A percentile compares a stretch with the other conserved stretches of the same genome.
Evolutionary conservation across 2,329 filamentous ascomycete genomes (phyloP).

Genomic region (Arthrobotrys megalospora): DNA sequence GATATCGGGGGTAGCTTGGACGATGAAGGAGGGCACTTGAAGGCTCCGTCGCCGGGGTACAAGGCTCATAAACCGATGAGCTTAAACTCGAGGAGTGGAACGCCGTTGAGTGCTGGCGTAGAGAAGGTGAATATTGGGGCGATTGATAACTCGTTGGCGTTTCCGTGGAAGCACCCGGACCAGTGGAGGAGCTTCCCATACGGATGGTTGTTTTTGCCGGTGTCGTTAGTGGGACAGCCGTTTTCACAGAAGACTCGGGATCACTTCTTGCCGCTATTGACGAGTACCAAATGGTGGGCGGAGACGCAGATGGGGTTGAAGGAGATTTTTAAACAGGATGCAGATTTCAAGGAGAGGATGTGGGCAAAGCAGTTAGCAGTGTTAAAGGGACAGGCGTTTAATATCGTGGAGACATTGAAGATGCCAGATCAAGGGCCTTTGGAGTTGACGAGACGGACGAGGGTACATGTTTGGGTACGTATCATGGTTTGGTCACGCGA

Average conservation of each 20-base stretch:
- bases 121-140: slow-evolving; percentile 84
- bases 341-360: slow-evolving; percentile 98
- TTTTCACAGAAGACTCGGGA: slow-evolving; percentile 94
- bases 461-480: slow-evolving; percentile 87
- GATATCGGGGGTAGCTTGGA: slow-evolving; percentile 67
- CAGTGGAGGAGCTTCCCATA: slow-evolving; percentile 93
- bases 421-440: slow-evolving; percentile 91
- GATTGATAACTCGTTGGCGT: slow-evolving; percentile 97
- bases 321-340: slow-evolving; percentile 88
- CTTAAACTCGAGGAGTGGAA: slow-evolving; percentile 74
- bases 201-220: slow-evolving; percentile 96
- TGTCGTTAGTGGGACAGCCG: slow-evolving; percentile 93
- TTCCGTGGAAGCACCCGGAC: slow-evolving; percentile 99
- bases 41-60: slow-evolving; percentile 76
- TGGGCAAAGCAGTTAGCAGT: slow-evolving; percentile 98
- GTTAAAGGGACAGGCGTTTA: slow-evolving; percentile 99
- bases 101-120: slow-evolving; percentile 69
- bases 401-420: slow-evolving; percentile 97
- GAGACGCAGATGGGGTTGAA: slow-evolving; percentile 91
- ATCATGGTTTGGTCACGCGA: not conserved
- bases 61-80: slow-evolving; percentile 87
- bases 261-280: slow-evolving; percentile 95
- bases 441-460: slow-evolving; percentile 88
- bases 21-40: slow-evolving; percentile 65
- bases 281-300: slow-evolving; percentile 96